phyloP scores from a whole-genome alignment of 129 eudicot genomes.

The Lactuca sativa region DNA sequence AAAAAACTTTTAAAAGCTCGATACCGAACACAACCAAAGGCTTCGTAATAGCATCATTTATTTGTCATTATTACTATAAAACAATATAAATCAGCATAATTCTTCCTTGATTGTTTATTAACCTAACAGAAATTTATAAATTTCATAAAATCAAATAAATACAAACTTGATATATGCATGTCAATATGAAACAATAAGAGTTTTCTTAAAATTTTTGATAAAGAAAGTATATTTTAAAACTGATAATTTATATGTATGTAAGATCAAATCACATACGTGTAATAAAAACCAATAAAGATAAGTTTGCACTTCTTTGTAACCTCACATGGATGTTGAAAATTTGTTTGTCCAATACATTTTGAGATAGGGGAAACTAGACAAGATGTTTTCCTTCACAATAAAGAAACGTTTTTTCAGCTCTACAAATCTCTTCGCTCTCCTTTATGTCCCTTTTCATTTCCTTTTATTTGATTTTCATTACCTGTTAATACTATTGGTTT shows the following conservation, averaged over 20 bases:
- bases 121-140: no score
- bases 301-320: constrained; percentile 26
- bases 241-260: background rate
- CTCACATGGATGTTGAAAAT: constrained; percentile 21
- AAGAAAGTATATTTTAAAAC: background rate
- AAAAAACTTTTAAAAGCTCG: no score
- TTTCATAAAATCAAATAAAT: no score
- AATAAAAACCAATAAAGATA: constrained; percentile 3
- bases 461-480: constrained; percentile 2
- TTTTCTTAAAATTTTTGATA: no score
- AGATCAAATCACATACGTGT: background rate
- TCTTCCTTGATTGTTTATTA: no score
- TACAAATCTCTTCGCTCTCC: constrained; percentile 8
- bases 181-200: no score
- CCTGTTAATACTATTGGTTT: background rate
- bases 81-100: no score
- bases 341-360: constrained; percentile 22
- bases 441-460: constrained; percentile 13
- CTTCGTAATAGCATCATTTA: no score
- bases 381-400: constrained; percentile 33
- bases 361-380: constrained; percentile 25
- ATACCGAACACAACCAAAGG: no score
- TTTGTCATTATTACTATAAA: no score
- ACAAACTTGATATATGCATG: no score
- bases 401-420: constrained; percentile 12